Conservation (phyloP, 352 stramenopile genomes). For the Pythium utonaiense region DNA sequence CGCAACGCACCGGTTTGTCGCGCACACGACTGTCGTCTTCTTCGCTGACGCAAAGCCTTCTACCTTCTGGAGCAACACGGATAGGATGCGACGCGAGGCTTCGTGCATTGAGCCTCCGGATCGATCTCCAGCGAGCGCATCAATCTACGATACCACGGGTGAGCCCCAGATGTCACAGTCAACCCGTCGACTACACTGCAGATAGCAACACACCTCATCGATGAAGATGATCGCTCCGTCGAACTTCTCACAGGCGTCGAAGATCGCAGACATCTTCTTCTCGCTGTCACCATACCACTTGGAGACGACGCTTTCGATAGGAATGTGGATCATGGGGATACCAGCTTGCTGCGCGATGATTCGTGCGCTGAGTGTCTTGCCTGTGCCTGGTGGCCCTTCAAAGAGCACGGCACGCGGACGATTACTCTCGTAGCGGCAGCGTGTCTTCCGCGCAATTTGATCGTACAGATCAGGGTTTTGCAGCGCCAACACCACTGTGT, state of each 20-base stretch:
- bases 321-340: slow-evolving; percentile 92
- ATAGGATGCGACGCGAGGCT: slow-evolving; percentile 89
- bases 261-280: slow-evolving; percentile 93
- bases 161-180: background rate
- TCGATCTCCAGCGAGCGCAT: slow-evolving; percentile 87
- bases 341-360: slow-evolving; percentile 92
- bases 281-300: slow-evolving; percentile 96
- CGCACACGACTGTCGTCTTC: slow-evolving; percentile 91
- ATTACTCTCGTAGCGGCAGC: slow-evolving; percentile 87
- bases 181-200: background rate
- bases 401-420: slow-evolving; percentile 89
- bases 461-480: slow-evolving; percentile 91
- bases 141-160: slow-evolving; percentile 52
- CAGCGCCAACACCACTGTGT: slow-evolving; percentile 90
- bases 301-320: slow-evolving; percentile 91
- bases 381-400: slow-evolving; percentile 92
- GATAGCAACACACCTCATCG: slow-evolving; percentile 65
- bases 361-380: slow-evolving; percentile 92
- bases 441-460: slow-evolving; percentile 86
- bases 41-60: slow-evolving; percentile 91
- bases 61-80: slow-evolving; percentile 89
- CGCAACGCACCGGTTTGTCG: slow-evolving; percentile 79
- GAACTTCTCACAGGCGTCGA: slow-evolving; percentile 91
- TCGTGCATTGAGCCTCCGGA: slow-evolving; percentile 90
- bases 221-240: slow-evolving; percentile 94